These are phyloP conservation scores for Trichothecium roseum DNA, from an alignment of 2,329 filamentous ascomycete genomes.

Conservation along the genomic window DNA sequence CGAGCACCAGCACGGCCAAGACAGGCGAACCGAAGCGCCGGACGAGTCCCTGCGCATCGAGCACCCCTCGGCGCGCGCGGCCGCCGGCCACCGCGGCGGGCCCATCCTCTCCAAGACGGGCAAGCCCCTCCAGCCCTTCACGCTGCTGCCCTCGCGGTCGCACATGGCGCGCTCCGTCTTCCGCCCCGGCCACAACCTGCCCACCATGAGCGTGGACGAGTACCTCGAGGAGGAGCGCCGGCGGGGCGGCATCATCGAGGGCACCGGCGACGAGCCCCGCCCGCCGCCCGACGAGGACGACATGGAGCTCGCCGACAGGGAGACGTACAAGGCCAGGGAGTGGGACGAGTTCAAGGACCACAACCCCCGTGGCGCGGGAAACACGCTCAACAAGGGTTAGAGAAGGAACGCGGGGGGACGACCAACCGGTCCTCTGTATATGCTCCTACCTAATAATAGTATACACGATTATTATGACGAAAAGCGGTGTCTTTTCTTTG, in stretches of 20 bases:
- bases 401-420: no score
- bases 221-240: constrained; percentile 86
- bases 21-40: constrained; percentile 7
- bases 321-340: constrained; percentile 83
- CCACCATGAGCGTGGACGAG: constrained; percentile 97
- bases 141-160: constrained; percentile 61
- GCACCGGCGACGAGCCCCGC: constrained; percentile 64
- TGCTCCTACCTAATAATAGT: no score
- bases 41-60: constrained; percentile 65
- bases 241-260: constrained; percentile 82
- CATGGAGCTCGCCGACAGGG: constrained; percentile 73
- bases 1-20: constrained; percentile 7
- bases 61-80: constrained; percentile 41
- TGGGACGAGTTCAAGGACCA: constrained; percentile 94
- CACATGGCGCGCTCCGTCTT: constrained; percentile 76
- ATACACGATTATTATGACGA: background rate
- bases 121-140: constrained; percentile 85
- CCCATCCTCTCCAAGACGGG: constrained; percentile 70
- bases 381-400: constrained; percentile 69
- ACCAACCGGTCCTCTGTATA: no score
- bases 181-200: constrained; percentile 80
- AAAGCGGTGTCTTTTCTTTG: no score
- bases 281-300: constrained; percentile 83
- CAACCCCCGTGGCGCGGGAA: constrained; percentile 75
- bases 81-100: constrained; percentile 43